Percentiles rank a stretch among this genome's conserved stretches.
These are phyloP conservation scores for Aphanocladium album DNA, from an alignment of 2,329 filamentous ascomycete species.

Conservation along the genomic window DNA sequence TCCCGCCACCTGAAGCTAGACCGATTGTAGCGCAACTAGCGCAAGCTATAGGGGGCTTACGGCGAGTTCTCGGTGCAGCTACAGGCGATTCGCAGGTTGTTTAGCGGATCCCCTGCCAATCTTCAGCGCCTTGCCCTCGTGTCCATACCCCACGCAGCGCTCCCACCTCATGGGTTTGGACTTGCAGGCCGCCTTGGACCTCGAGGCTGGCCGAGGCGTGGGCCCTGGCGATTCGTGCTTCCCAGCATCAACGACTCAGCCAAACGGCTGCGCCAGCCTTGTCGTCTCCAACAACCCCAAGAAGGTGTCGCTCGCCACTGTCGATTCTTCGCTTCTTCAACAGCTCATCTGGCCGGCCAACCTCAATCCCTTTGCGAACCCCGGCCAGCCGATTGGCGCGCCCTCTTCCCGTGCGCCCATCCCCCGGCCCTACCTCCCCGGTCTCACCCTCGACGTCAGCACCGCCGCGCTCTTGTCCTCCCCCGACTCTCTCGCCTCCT, in stretches of 20 bases:
- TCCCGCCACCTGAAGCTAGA: not conserved
- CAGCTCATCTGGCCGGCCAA: conserved; percentile 4
- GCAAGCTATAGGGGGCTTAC: not conserved
- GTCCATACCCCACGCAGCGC: not conserved
- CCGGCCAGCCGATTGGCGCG: not conserved
- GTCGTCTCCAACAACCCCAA: not conserved
- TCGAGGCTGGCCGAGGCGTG: not conserved
- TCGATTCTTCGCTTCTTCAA: not conserved
- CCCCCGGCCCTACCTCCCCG: not conserved
- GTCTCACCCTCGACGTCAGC: conserved; percentile 11
- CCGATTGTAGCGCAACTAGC: not conserved
- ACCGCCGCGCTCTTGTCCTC: conserved; percentile 6
- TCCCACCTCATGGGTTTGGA: conserved; percentile 3
- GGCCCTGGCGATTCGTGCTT: conserved; percentile 3
- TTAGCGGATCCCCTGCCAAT: not conserved
- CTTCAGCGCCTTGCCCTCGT: not conserved
- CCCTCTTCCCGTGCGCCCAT: not conserved
- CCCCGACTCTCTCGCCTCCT: conserved; percentile 4
- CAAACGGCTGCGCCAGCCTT: conserved; percentile 9
- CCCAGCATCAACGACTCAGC: not conserved
- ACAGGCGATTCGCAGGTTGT: not conserved
- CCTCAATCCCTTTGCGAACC: conserved; percentile 9
- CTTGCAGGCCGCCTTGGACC: not conserved
- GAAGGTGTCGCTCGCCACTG: not conserved
- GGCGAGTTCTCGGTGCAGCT: not conserved